Percentiles rank a stretch among this genome's conserved stretches.
These are phyloP conservation scores for Areca catechu DNA, from an alignment of 176 grass and related monocot genomes.

Conservation along the genomic window DNA sequence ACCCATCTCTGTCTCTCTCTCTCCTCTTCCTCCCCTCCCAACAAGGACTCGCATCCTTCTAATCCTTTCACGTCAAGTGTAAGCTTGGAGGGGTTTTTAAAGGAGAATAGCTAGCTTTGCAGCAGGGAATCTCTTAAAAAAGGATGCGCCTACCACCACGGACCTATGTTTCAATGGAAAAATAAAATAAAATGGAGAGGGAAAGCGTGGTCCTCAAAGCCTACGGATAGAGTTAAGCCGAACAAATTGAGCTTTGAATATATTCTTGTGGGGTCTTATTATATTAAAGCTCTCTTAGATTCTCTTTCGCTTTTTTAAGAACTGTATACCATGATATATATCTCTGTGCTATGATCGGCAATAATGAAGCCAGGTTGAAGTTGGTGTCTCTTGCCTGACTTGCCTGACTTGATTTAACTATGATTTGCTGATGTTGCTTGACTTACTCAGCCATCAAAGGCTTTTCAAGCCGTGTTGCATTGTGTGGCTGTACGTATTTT, in stretches of 20 bases:
- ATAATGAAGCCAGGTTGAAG: too few species aligned
- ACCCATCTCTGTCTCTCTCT: slow-evolving; percentile 48
- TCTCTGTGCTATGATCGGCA: too few species aligned
- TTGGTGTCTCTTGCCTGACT: too few species aligned
- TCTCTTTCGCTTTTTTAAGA: background rate
- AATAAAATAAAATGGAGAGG: background rate
- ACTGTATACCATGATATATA: too few species aligned
- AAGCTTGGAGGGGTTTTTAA: background rate
- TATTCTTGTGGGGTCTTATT: slow-evolving; percentile 18
- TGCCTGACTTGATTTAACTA: too few species aligned
- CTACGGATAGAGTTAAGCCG: slow-evolving; percentile 11
- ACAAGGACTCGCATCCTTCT: slow-evolving; percentile 22
- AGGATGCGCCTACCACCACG: background rate
- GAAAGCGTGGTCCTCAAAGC: slow-evolving; percentile 21
- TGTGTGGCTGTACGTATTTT: too few species aligned
- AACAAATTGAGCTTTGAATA: slow-evolving; percentile 26
- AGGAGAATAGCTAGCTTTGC: background rate
- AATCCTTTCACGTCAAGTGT: slow-evolving; percentile 7
- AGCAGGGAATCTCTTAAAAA: background rate
- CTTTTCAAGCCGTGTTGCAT: too few species aligned
- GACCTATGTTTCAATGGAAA: background rate
- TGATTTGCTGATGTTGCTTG: too few species aligned
- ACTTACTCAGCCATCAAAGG: too few species aligned
- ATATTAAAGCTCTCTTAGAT: slow-evolving; percentile 7
- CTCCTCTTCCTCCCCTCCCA: slow-evolving; percentile 19